A percentile compares a stretch with the other conserved stretches of the same genome.
Conservation (phyloP, 495 filamentous ascomycete genomes). For the Neurospora sp. region DNA sequence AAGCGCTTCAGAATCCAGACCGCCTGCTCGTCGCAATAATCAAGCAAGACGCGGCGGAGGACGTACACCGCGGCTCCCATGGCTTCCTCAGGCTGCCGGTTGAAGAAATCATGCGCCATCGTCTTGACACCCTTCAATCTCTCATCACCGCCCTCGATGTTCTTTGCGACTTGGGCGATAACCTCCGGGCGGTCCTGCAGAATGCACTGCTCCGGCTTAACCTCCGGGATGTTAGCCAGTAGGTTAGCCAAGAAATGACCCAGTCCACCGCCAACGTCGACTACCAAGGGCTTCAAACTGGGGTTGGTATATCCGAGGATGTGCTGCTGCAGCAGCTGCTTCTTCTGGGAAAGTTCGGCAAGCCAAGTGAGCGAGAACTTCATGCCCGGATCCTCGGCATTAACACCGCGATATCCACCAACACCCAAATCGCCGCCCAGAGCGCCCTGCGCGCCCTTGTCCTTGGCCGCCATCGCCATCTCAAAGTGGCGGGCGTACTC, state of each 20-base stretch:
- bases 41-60: slow-evolving; percentile 41
- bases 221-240: slow-evolving; percentile 19
- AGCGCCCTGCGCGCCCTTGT: slow-evolving; percentile 4
- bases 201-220: slow-evolving; percentile 24
- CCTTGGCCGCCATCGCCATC: slow-evolving; percentile 9
- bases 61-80: slow-evolving; percentile 39
- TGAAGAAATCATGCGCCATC: slow-evolving; percentile 32
- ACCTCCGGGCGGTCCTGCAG: slow-evolving; percentile 37
- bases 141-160: not conserved
- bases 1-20: slow-evolving; percentile 28
- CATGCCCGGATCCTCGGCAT: not conserved
- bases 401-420: not conserved
- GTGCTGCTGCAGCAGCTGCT: not conserved
- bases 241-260: slow-evolving; percentile 36
- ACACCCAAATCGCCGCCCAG: slow-evolving; percentile 10
- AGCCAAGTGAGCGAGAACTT: not conserved
- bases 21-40: slow-evolving; percentile 35
- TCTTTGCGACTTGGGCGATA: slow-evolving; percentile 18
- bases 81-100: slow-evolving; percentile 31
- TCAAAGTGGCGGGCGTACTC: slow-evolving; percentile 12
- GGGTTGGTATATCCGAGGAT: too few relatives aligned
- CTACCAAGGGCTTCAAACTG: slow-evolving; percentile 16
- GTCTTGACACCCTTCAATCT: slow-evolving; percentile 21
- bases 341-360: slow-evolving; percentile 2
- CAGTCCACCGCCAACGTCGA: slow-evolving; percentile 41